phyloP scores from a whole-genome alignment of 2,329 filamentous ascomycete genomes.

The Ceratocystis variospora region DNA sequence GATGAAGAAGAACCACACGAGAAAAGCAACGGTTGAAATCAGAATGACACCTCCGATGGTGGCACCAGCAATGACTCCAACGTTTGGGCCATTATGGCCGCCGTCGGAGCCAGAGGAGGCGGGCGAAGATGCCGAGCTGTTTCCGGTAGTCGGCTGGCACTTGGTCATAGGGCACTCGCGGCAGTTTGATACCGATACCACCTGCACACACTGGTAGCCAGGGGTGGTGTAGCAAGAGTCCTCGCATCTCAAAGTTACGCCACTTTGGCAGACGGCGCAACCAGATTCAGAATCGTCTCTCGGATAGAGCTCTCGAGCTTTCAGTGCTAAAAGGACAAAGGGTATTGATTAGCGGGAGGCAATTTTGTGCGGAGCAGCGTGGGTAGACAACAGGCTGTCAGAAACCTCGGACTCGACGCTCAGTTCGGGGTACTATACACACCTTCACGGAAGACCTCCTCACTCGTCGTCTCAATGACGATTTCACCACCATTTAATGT shows the following conservation, averaged over 20 bases:
- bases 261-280: constrained; percentile 19
- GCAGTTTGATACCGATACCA: constrained; percentile 20
- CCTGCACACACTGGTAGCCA: constrained; percentile 20
- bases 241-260: constrained; percentile 19
- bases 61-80: constrained; percentile 80
- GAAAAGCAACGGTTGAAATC: constrained; percentile 59
- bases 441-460: constrained; percentile 20
- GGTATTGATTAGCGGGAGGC: neutral
- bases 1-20: constrained; percentile 79
- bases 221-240: constrained; percentile 18
- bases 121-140: constrained; percentile 7
- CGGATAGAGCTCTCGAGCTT: constrained; percentile 20
- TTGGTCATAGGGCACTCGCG: constrained; percentile 20
- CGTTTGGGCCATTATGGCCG: constrained; percentile 42
- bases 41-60: constrained; percentile 72
- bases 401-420: too few relatives aligned
- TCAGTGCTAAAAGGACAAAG: constrained; percentile 14
- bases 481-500: constrained; percentile 11
- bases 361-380: neutral
- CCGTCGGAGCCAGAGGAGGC: constrained; percentile 15
- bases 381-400: neutral
- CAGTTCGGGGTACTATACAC: neutral
- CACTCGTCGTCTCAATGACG: constrained; percentile 20
- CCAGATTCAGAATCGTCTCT: constrained; percentile 18
- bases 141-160: constrained; percentile 14